Base-by-base conservation (phyloP, 2,329 filamentous ascomycete genomes). In the Lasiodiplodia hormozganensis region DNA sequence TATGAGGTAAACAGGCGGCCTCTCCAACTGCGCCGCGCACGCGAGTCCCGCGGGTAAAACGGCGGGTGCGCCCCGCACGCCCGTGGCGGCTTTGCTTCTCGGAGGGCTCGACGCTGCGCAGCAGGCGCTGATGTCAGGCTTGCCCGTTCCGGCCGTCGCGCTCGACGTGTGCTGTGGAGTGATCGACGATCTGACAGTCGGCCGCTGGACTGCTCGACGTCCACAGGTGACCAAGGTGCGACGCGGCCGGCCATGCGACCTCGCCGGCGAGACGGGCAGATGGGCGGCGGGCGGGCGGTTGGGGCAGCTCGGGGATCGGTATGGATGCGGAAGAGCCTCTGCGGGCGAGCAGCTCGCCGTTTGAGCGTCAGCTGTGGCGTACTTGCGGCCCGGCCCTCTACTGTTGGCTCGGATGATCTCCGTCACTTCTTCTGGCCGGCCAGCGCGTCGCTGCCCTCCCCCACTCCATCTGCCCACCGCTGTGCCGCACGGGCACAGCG, bases 381-480 rank as follows among this genome's bases (percentile, higher is more conserved):
- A 64, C 31, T 64, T 64, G 60, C 60, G 60, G 60, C 40, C 60
- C 60, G 60, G 60, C 60, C 60, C 60, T 60, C 57, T 60, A 18
- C 36, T 43, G 40, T 28, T 52, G 60, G 60, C 43, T 64, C 60
- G 60, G 60, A 64, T 49, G 60, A 64, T 64, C 60, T 52, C 60
- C 60, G 60, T 64, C 47, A 36, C 40, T 51, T 64, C 60, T 38
- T n/a, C n/a, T 49, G 28, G 47, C 28, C 60, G 12, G 43, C 43
- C 36, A 49, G 40, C 40, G n/a, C 58, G 21, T 31, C 43, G 40
- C 18, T 56, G 53, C 53, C 34, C 54, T 58, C 7, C 23, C 40
- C 40, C 40, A 11, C 36, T 38, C 38, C 34, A 25, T 43, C 57
- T 40, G 38, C 25, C 18, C 57, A 11, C 28, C 43, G 60, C 60